Conservation (phyloP, 2,329 filamentous ascomycete genomes). For the Aspergillus ochraceus region DNA sequence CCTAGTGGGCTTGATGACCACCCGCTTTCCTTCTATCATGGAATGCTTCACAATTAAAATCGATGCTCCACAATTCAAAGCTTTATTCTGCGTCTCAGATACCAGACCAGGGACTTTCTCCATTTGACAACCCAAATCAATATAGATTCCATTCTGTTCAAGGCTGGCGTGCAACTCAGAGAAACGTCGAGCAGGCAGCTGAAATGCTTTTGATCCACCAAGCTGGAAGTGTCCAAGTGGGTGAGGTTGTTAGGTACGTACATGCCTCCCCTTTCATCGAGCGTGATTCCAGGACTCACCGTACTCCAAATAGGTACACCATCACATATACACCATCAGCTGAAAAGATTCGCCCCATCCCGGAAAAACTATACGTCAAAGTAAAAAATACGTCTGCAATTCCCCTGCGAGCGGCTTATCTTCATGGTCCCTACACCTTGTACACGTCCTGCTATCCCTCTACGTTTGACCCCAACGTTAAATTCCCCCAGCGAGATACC, state of each 20-base stretch:
- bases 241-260: constrained; percentile 81
- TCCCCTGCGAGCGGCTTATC: constrained; percentile 87
- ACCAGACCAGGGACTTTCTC: constrained; percentile 30
- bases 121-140: constrained; percentile 21
- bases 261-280: not conserved
- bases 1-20: not conserved
- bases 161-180: constrained; percentile 33
- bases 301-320: constrained; percentile 57
- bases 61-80: constrained; percentile 46
- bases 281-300: not conserved
- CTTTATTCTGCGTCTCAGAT: constrained; percentile 44
- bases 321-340: constrained; percentile 86
- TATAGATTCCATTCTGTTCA: constrained; percentile 33
- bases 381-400: constrained; percentile 91
- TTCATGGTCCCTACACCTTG: constrained; percentile 92
- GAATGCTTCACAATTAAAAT: constrained; percentile 21
- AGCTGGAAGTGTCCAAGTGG: constrained; percentile 86
- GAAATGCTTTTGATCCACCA: constrained; percentile 89
- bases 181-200: constrained; percentile 21
- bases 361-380: constrained; percentile 75
- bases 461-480: constrained; percentile 78
- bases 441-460: constrained; percentile 84
- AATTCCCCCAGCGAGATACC: constrained; percentile 66
- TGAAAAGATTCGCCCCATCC: constrained; percentile 87
- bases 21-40: constrained; percentile 10